A percentile compares a stretch with the other conserved stretches of the same genome.
These are phyloP conservation scores for Eutrema japonicum DNA, from an alignment of 345 rosid genomes.

Conservation along the genomic window DNA sequence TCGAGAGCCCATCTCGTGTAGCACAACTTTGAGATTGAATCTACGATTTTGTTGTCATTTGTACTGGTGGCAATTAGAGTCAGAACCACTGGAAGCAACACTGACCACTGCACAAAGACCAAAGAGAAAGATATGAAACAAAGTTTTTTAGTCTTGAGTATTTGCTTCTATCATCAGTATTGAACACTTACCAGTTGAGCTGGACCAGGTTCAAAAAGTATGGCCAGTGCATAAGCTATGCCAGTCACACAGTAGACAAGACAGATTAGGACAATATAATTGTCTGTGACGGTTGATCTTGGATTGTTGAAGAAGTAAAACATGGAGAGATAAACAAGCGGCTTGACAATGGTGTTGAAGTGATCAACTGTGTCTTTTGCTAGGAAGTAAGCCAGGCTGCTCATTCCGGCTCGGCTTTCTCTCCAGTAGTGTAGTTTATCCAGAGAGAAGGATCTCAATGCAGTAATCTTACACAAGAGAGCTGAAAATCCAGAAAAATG, in stretches of 20 bases:
- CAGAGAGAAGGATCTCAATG: constrained; percentile 85
- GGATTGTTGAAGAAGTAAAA: constrained; percentile 99
- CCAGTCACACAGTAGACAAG: constrained; percentile 96
- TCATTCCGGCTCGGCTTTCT: constrained; percentile 95
- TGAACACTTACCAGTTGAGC: constrained; percentile 84
- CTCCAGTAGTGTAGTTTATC: constrained; percentile 97
- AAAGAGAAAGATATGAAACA: constrained; percentile 25
- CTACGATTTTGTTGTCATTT: constrained; percentile 45
- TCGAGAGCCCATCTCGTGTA: constrained; percentile 94
- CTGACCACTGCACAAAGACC: constrained; percentile 77
- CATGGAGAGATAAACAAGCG: constrained; percentile 92
- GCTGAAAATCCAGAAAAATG: constrained; percentile 55
- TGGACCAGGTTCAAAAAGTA: constrained; percentile 79
- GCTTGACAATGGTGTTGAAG: constrained; percentile 86
- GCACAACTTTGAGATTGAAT: constrained; percentile 56
- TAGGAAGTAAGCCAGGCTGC: constrained; percentile 89
- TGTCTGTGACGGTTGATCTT: constrained; percentile 73
- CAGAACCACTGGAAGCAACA: constrained; percentile 94
- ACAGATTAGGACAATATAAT: constrained; percentile 76
- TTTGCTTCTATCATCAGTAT: constrained; percentile 11
- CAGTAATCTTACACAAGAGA: constrained; percentile 89
- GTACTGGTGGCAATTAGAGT: constrained; percentile 78
- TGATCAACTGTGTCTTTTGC: constrained; percentile 93
- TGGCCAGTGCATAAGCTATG: constrained; percentile 82
- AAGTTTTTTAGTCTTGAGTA: not conserved